Conservation (phyloP, 1,284 basidiomycete genomes). For the Takashimella koratensis region DNA sequence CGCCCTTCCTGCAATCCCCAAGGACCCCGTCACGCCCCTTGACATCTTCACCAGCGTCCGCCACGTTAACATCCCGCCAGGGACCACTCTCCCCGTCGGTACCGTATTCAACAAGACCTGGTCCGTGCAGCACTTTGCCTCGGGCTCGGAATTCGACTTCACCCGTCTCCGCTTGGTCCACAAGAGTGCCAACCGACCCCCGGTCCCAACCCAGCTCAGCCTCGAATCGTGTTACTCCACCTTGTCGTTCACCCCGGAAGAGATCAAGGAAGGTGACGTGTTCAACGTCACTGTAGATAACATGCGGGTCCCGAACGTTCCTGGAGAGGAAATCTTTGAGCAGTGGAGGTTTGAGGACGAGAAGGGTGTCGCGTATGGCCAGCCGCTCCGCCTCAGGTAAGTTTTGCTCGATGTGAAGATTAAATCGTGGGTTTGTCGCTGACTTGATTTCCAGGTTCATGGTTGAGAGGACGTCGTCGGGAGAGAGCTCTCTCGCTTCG, state of each 20-base stretch:
- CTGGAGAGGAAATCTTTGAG: slow-evolving; percentile 36
- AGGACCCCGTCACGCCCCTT: slow-evolving; percentile 24
- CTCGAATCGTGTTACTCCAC: slow-evolving; percentile 22
- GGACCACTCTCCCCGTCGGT: slow-evolving; percentile 35
- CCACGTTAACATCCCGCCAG: slow-evolving; percentile 38
- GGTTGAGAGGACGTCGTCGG: slow-evolving; percentile 24
- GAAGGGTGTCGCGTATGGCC: slow-evolving; percentile 36
- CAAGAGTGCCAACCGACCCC: slow-evolving; percentile 14
- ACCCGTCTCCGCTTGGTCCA: slow-evolving; percentile 30
- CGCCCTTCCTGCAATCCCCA: neutral
- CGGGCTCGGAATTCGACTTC: slow-evolving; percentile 36
- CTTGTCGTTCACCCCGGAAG: slow-evolving; percentile 15
- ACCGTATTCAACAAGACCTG: slow-evolving; percentile 46
- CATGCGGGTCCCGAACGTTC: slow-evolving; percentile 33
- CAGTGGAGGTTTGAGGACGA: slow-evolving; percentile 44
- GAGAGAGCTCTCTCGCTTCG: slow-evolving; percentile 20
- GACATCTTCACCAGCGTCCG: slow-evolving; percentile 45
- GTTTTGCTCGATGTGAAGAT: slow-evolving; percentile 9
- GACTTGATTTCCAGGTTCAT: slow-evolving; percentile 21
- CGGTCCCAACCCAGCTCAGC: slow-evolving; percentile 2
- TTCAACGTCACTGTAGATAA: slow-evolving; percentile 32
- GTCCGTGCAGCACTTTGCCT: slow-evolving; percentile 40
- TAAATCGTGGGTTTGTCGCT: too few species aligned
- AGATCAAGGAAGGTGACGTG: slow-evolving; percentile 35
- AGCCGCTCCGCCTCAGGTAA: slow-evolving; percentile 38